Conservation (phyloP, 2,329 filamentous ascomycete genomes). For the Clarireedia sp. region DNA sequence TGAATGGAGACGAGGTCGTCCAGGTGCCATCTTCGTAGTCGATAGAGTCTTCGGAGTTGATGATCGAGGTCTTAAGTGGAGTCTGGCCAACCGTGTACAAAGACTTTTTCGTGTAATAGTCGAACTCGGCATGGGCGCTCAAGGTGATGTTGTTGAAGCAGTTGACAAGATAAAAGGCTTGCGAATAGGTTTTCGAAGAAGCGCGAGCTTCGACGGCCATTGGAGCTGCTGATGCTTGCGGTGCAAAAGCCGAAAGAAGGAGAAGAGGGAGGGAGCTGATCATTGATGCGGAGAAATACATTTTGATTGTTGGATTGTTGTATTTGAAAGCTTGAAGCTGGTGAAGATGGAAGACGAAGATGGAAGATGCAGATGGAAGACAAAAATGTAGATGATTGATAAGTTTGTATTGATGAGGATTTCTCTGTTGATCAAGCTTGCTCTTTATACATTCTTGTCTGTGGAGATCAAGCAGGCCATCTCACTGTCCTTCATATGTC, state of each 20-base stretch:
- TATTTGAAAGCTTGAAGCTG: too few species aligned
- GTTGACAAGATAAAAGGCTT: conserved; percentile 9
- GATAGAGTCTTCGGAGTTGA: conserved; percentile 1
- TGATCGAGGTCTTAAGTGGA: background rate
- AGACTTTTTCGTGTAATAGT: conserved; percentile 1
- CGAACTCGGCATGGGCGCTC: background rate
- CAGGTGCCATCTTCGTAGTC: conserved; percentile 9
- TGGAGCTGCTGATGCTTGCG: conserved; percentile 1
- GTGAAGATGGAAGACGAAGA: too few species aligned
- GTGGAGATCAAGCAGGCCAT: too few species aligned
- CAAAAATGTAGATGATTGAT: too few species aligned
- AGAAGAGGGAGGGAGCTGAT: conserved; percentile 4
- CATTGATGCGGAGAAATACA: conserved; percentile 4
- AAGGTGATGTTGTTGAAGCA: conserved; percentile 5
- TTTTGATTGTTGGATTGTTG: conserved; percentile 2
- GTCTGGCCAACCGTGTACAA: background rate
- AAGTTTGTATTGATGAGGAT: too few species aligned
- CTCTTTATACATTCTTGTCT: background rate
- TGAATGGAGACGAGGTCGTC: background rate
- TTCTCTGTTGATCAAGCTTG: background rate
- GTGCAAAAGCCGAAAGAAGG: background rate
- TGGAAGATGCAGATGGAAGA: too few species aligned
- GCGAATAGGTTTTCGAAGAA: conserved; percentile 2
- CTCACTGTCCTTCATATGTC: too few species aligned
- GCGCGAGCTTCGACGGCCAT: background rate